Percentiles rank a stretch among this genome's conserved stretches.
Evolutionary conservation across 805 yeast species (phyloP).

Genomic region (Hanseniaspora jakobsenii): DNA sequence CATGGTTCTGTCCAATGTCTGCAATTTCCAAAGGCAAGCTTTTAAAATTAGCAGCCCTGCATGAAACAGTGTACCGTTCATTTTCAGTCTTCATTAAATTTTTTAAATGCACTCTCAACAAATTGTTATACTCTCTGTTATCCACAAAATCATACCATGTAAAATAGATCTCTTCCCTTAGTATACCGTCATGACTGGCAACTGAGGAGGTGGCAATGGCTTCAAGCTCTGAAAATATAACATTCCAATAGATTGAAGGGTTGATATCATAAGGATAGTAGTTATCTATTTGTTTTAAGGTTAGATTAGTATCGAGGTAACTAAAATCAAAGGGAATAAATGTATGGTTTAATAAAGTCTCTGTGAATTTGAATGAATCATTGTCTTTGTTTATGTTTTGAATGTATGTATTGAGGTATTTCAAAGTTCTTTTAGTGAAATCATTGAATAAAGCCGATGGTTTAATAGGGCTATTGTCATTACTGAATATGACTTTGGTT

Average conservation of each 20-base stretch:
- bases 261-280: conserved; percentile 7
- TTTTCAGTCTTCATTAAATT: not conserved
- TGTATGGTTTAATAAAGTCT: not conserved
- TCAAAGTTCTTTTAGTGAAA: no score
- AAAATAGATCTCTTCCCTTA: conserved; percentile 29
- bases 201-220: no score
- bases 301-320: not conserved
- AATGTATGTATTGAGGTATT: not conserved
- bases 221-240: not conserved
- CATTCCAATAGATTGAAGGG: conserved; percentile 9
- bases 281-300: not conserved
- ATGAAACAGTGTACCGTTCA: no score
- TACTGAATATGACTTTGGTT: no score
- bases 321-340: conserved; percentile 3
- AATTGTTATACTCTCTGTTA: conserved; percentile 31
- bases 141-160: conserved; percentile 53
- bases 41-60: no score
- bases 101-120: not conserved
- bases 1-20: no score
- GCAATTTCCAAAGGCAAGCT: no score
- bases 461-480: no score
- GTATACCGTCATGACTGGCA: no score
- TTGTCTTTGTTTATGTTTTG: not conserved
- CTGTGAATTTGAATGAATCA: not conserved
- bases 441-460: not conserved